These are phyloP conservation scores for Talaromyces rugulosus DNA, from an alignment of 2,329 filamentous ascomycete species.

Conservation along the genomic window DNA sequence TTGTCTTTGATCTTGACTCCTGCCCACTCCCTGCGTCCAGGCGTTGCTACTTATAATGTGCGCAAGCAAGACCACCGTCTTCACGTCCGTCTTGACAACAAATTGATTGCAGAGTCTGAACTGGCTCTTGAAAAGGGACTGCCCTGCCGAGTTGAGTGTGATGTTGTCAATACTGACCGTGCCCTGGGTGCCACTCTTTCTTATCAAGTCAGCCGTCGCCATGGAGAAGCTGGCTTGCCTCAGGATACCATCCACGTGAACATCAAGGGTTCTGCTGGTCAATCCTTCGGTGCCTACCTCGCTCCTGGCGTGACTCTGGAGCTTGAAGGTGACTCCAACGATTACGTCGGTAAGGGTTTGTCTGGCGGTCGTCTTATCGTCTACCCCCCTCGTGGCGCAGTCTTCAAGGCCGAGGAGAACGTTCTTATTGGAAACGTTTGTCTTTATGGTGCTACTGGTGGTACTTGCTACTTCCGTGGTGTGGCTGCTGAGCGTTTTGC, in stretches of 20 bases:
- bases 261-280: constrained; percentile 91
- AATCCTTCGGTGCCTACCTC: constrained; percentile 93
- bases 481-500: constrained; percentile 94
- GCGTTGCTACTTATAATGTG: constrained; percentile 94
- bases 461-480: constrained; percentile 94
- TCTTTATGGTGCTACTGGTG: constrained; percentile 86
- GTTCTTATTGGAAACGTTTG: constrained; percentile 91
- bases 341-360: constrained; percentile 94
- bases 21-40: constrained; percentile 90
- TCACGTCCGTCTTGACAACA: constrained; percentile 91
- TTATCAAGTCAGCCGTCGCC: constrained; percentile 91
- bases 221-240: constrained; percentile 82
- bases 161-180: constrained; percentile 94
- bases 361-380: constrained; percentile 90
- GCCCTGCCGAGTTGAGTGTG: constrained; percentile 88
- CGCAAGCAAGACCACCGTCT: constrained; percentile 96
- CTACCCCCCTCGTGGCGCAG: constrained; percentile 83
- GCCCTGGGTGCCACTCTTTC: constrained; percentile 89
- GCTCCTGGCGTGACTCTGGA: constrained; percentile 91
- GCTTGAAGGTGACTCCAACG: constrained; percentile 91
- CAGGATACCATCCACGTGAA: constrained; percentile 94
- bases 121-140: constrained; percentile 90
- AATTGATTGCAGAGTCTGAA: constrained; percentile 92
- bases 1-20: constrained; percentile 88
- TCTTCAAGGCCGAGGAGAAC: constrained; percentile 96